phyloP scores from a whole-genome alignment of 1,139 yeast genomes.

The Spathaspora sp. region DNA sequence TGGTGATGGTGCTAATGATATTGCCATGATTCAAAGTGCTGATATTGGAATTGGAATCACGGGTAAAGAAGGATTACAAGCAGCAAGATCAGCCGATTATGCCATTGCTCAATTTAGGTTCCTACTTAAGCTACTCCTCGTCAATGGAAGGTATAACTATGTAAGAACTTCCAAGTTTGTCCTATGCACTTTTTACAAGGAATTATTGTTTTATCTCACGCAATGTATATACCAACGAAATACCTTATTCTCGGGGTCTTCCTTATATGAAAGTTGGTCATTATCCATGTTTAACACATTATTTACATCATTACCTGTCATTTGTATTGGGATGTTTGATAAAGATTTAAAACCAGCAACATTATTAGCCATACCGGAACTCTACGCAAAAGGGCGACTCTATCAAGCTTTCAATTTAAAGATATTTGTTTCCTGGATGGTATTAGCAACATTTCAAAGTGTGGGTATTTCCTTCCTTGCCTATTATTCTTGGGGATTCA shows the following conservation, averaged over 20 bases:
- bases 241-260: slow-evolving; percentile 89
- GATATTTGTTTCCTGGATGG: slow-evolving; percentile 76
- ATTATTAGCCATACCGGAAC: slow-evolving; percentile 85
- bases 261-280: slow-evolving; percentile 94
- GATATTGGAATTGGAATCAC: slow-evolving; percentile 97
- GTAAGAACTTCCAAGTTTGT: slow-evolving; percentile 90
- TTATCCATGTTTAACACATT: slow-evolving; percentile 94
- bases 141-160: slow-evolving; percentile 95
- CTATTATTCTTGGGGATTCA: slow-evolving; percentile 67
- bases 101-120: slow-evolving; percentile 93
- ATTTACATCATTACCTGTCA: slow-evolving; percentile 88
- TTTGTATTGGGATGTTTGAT: slow-evolving; percentile 94
- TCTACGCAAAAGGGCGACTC: slow-evolving; percentile 74
- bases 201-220: slow-evolving; percentile 80
- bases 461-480: slow-evolving; percentile 67
- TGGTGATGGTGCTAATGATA: slow-evolving; percentile 99
- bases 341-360: slow-evolving; percentile 89
- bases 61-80: slow-evolving; percentile 95
- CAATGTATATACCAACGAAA: slow-evolving; percentile 86
- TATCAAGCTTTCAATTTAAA: slow-evolving; percentile 73
- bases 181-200: slow-evolving; percentile 92
- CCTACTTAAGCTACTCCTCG: slow-evolving; percentile 75
- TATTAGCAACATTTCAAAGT: slow-evolving; percentile 73
- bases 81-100: slow-evolving; percentile 93
- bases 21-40: slow-evolving; percentile 98